These are phyloP conservation scores for Lolium perenne DNA, from an alignment of 176 grass and related monocot genomes.

Conservation along the genomic window DNA sequence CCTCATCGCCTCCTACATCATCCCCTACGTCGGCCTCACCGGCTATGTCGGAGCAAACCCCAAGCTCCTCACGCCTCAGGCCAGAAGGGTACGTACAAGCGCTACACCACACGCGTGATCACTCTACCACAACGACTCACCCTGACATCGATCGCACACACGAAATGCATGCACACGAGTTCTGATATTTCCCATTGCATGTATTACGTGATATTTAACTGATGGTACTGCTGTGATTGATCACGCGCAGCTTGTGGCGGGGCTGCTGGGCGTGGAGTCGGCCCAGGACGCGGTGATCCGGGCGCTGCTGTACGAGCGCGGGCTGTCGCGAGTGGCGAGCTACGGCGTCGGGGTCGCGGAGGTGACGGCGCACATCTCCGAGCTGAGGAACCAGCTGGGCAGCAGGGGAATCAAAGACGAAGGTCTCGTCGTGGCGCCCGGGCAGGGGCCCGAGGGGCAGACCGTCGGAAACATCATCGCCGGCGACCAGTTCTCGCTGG, in stretches of 20 bases:
- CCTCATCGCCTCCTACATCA: conserved; percentile 84
- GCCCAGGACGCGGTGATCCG: conserved; percentile 94
- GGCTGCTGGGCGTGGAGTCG: conserved; percentile 79
- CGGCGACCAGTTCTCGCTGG: conserved; percentile 71
- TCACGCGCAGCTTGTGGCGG: conserved; percentile 67
- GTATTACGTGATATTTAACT: not conserved
- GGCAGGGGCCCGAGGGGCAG: conserved; percentile 60
- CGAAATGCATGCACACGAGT: not conserved
- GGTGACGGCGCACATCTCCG: conserved; percentile 69
- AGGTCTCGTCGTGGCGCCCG: conserved; percentile 59
- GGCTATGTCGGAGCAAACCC: conserved; percentile 92
- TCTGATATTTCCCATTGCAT: conserved; percentile 10
- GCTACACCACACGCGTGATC: conserved; percentile 7
- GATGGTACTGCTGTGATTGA: not conserved
- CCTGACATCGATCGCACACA: not conserved
- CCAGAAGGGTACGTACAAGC: conserved; percentile 59
- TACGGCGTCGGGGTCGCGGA: conserved; percentile 70
- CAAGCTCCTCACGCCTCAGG: conserved; percentile 65
- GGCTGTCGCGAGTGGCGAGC: conserved; percentile 47
- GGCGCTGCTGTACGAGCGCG: conserved; percentile 68
- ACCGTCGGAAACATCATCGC: conserved; percentile 76
- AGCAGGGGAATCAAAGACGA: conserved; percentile 73
- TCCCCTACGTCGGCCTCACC: conserved; percentile 92
- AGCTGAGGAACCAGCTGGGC: conserved; percentile 72
- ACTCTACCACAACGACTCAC: conserved; percentile 25